These are phyloP conservation scores for Claviceps sorghi DNA, from an alignment of 2,329 filamentous ascomycete species.

Conservation along the genomic window DNA sequence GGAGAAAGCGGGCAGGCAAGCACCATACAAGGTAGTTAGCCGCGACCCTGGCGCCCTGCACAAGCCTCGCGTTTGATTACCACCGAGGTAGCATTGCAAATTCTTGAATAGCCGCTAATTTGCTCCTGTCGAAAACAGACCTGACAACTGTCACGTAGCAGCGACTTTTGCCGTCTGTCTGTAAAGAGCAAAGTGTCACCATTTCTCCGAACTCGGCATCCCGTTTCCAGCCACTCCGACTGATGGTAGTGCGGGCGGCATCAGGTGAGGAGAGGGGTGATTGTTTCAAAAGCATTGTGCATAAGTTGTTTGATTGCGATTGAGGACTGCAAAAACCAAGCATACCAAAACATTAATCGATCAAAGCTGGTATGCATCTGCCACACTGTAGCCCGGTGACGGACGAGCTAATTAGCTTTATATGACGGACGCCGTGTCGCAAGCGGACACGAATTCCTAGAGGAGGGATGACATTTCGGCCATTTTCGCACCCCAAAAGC, in stretches of 20 bases:
- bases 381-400: not conserved
- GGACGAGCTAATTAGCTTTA: not conserved
- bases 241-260: not conserved
- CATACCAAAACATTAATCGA: not conserved
- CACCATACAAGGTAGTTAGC: not conserved
- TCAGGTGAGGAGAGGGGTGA: not conserved
- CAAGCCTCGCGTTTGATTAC: not conserved
- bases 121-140: not conserved
- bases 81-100: not conserved
- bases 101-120: not conserved
- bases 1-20: not conserved
- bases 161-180: not conserved
- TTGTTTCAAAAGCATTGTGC: not conserved
- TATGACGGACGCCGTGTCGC: conserved; percentile 4
- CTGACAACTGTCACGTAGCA: not conserved
- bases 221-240: conserved; percentile 10
- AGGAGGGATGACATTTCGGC: conserved; percentile 6
- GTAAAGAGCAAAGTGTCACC: not conserved
- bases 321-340: conserved; percentile 1
- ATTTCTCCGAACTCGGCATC: conserved; percentile 6
- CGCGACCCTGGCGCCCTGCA: not conserved
- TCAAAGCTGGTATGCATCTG: not conserved
- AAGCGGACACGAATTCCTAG: conserved; percentile 11
- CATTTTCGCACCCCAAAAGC: not conserved
- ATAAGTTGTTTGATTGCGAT: not conserved